These are phyloP conservation scores for Phoma sp. DNA, from an alignment of 2,329 filamentous ascomycete species.

Conservation along the genomic window DNA sequence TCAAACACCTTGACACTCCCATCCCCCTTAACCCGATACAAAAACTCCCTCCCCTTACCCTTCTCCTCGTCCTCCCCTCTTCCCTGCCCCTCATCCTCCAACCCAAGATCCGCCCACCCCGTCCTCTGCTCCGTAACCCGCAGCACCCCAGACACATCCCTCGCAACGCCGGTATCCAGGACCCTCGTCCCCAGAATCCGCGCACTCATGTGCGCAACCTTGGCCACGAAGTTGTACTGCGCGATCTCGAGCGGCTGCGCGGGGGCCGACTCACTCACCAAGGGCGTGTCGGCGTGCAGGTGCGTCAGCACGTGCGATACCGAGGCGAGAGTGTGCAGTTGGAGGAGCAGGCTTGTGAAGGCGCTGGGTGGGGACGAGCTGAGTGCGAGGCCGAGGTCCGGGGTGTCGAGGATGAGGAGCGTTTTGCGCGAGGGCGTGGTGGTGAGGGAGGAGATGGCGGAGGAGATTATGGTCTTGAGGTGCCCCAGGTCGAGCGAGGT, in stretches of 20 bases:
- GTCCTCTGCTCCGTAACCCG: constrained; percentile 65
- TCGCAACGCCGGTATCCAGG: constrained; percentile 86
- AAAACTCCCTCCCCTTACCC: constrained; percentile 67
- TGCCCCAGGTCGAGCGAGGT: constrained; percentile 34
- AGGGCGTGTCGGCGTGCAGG: constrained; percentile 73
- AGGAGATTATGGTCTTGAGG: constrained; percentile 32
- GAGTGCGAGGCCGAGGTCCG: constrained; percentile 51
- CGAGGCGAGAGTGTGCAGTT: constrained; percentile 56
- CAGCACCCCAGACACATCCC: constrained; percentile 87
- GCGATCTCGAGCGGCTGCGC: constrained; percentile 45
- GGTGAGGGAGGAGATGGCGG: constrained; percentile 32
- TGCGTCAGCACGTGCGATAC: constrained; percentile 70
- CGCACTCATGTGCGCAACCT: constrained; percentile 76
- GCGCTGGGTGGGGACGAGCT: constrained; percentile 28
- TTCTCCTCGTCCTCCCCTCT: constrained; percentile 1
- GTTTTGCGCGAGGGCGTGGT: constrained; percentile 30
- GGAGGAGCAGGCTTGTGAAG: constrained; percentile 36
- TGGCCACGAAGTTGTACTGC: constrained; percentile 65
- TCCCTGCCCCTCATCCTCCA: constrained; percentile 35
- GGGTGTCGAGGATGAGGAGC: constrained; percentile 54
- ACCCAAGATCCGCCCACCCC: constrained; percentile 35
- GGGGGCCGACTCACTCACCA: constrained; percentile 59
- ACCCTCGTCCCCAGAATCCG: constrained; percentile 73
- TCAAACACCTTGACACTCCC: constrained; percentile 84
- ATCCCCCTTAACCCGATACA: constrained; percentile 83